Conservation (phyloP, 768 basidiomycete genomes). For the Crucibulum laeve region DNA sequence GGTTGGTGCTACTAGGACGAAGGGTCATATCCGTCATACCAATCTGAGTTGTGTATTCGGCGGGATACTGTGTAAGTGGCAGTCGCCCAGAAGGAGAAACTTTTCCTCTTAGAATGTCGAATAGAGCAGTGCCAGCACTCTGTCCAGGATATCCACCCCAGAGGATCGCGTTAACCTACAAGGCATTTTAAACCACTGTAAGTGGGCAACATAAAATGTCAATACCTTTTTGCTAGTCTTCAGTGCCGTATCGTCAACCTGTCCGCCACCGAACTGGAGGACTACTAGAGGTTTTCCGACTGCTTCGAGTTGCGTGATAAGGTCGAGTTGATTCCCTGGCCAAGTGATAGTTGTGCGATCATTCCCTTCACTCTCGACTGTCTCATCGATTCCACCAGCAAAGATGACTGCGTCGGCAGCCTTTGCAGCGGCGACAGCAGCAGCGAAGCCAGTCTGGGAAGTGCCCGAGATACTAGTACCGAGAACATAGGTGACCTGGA, state of each 20-base stretch:
- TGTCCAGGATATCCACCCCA: conserved; percentile 60
- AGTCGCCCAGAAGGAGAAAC: conserved; percentile 52
- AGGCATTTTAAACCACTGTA: not conserved
- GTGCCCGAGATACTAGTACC: conserved; percentile 39
- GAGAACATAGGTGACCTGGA: conserved; percentile 33
- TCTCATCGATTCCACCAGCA: conserved; percentile 50
- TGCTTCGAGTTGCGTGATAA: conserved; percentile 39
- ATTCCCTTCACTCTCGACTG: conserved; percentile 40
- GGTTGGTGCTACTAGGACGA: conserved; percentile 41
- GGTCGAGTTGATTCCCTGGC: conserved; percentile 52
- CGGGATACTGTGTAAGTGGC: conserved; percentile 49
- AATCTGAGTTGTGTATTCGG: conserved; percentile 39
- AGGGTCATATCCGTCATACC: conserved; percentile 58
- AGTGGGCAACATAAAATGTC: not conserved
- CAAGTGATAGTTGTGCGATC: conserved; percentile 48
- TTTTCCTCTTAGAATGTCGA: conserved; percentile 49
- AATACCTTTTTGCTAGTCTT: conserved; percentile 36
- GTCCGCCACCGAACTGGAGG: conserved; percentile 54
- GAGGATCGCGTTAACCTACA: conserved; percentile 45
- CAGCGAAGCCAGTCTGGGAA: conserved; percentile 42
- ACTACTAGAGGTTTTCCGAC: conserved; percentile 49
- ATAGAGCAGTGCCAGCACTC: conserved; percentile 48
- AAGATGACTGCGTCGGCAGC: conserved; percentile 47
- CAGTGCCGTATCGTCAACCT: conserved; percentile 44
- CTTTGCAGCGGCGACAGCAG: conserved; percentile 43